Conservation (phyloP, 148 eudicot genomes). For the Chenopodium formosanum region DNA sequence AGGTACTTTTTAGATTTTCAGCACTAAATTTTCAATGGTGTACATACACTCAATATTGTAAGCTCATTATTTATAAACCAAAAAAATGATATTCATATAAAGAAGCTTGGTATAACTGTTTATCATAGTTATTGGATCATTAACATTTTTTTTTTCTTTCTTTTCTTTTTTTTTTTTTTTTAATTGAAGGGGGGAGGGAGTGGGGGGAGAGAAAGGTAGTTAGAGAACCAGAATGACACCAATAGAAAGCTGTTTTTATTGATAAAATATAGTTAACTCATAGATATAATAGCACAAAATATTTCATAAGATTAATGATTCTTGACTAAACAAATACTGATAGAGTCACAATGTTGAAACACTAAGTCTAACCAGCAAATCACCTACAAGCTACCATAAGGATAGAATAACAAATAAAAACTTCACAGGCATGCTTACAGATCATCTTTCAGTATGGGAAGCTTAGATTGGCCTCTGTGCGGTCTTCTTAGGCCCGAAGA, state of each 20-base stretch:
- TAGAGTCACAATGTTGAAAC: neutral
- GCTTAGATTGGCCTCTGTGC: constrained; percentile 27
- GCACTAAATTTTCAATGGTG: neutral
- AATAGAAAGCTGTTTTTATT: neutral
- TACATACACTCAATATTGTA: neutral
- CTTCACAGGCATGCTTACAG: constrained; percentile 24
- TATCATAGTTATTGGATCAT: no score
- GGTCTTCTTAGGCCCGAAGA: constrained; percentile 58
- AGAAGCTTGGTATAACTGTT: neutral
- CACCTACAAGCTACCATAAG: constrained; percentile 3
- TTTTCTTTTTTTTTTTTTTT: no score
- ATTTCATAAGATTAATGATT: neutral
- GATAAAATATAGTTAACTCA: neutral
- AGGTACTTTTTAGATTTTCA: neutral
- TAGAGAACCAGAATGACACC: neutral
- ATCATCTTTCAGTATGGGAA: constrained; percentile 4
- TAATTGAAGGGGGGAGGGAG: neutral
- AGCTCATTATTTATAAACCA: neutral
- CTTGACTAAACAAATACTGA: constrained; percentile 4
- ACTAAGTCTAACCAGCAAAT: neutral
- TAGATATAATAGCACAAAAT: neutral
- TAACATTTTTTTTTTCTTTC: no score
- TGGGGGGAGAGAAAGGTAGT: neutral
- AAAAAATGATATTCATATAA: neutral
- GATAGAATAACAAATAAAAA: neutral